phyloP scores from a whole-genome alignment of 2,329 filamentous ascomycete genomes.

The Colletotrichum gloeosporioides region DNA sequence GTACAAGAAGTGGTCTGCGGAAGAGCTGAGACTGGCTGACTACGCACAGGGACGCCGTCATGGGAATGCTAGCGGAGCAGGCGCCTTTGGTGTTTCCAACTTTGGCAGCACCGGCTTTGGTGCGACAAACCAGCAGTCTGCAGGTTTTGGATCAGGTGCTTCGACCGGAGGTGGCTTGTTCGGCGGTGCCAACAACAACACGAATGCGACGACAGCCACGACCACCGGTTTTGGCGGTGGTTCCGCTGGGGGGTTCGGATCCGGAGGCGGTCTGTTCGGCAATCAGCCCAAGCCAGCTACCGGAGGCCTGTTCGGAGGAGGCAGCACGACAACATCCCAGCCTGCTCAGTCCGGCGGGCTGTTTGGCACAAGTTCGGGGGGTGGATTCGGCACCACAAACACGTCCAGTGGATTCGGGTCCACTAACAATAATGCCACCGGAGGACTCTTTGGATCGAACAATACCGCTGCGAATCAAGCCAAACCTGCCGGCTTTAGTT shows the following conservation, averaged over 20 bases:
- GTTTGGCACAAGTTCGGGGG: conserved; percentile 27
- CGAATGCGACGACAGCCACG: conserved; percentile 11
- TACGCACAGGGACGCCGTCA: conserved; percentile 86
- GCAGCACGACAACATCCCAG: conserved; percentile 13
- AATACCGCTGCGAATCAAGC: conserved; percentile 32
- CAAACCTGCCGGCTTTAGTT: conserved; percentile 45
- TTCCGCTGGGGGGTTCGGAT: conserved; percentile 43
- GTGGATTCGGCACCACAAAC: conserved; percentile 16
- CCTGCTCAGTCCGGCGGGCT: conserved; percentile 24
- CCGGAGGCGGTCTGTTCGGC: conserved; percentile 48
- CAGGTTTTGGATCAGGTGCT: conserved; percentile 46
- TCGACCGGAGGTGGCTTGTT: conserved; percentile 43
- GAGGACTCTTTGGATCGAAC: conserved; percentile 25
- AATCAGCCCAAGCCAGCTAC: conserved; percentile 19
- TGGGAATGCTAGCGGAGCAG: conserved; percentile 83
- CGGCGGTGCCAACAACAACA: conserved; percentile 31
- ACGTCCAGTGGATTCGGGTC: conserved; percentile 34
- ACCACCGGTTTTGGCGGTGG: conserved; percentile 25
- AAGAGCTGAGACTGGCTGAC: conserved; percentile 81
- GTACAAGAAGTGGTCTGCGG: conserved; percentile 91
- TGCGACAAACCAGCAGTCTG: conserved; percentile 38
- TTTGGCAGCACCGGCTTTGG: conserved; percentile 57
- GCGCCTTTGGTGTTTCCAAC: conserved; percentile 76
- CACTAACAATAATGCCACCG: conserved; percentile 26
- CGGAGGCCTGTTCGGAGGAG: conserved; percentile 12